These are phyloP conservation scores for Acacia melanoxylon DNA, from an alignment of 306 rosid species.

Conservation along the genomic window DNA sequence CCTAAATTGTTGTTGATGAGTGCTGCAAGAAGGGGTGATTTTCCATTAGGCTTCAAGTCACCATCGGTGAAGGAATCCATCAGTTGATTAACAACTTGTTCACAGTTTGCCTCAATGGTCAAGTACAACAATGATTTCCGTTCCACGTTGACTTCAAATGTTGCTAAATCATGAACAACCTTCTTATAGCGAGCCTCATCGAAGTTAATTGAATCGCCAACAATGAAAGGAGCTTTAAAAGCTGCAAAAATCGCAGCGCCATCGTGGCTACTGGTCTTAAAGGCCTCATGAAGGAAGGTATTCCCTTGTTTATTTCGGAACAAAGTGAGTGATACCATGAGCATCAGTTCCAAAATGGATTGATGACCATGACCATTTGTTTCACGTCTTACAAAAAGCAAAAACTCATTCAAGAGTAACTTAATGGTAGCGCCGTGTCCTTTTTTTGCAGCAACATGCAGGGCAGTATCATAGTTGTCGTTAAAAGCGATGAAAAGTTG, in stretches of 20 bases:
- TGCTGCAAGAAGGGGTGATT: neutral
- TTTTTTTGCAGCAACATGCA: too few relatives aligned
- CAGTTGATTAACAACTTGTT: too few relatives aligned
- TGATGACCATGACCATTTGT: neutral
- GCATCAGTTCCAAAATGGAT: neutral
- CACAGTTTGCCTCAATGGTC: too few relatives aligned
- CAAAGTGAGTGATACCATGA: neutral
- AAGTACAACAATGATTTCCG: neutral
- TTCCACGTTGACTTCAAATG: neutral
- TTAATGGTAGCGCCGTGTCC: neutral
- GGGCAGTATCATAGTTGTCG: too few relatives aligned
- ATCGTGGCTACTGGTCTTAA: neutral
- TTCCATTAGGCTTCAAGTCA: neutral
- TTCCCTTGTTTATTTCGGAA: neutral
- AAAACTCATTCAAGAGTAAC: neutral
- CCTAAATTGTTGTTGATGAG: neutral
- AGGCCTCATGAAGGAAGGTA: neutral
- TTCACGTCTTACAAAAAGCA: neutral
- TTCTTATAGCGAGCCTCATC: neutral
- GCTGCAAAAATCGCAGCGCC: neutral
- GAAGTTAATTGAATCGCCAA: accelerated
- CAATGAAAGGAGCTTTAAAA: neutral
- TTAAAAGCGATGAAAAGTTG: too few relatives aligned
- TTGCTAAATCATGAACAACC: neutral
- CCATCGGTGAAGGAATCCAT: neutral